Base-by-base conservation (phyloP, 2,329 filamentous ascomycete species). In the Beauveria brongniartii region DNA sequence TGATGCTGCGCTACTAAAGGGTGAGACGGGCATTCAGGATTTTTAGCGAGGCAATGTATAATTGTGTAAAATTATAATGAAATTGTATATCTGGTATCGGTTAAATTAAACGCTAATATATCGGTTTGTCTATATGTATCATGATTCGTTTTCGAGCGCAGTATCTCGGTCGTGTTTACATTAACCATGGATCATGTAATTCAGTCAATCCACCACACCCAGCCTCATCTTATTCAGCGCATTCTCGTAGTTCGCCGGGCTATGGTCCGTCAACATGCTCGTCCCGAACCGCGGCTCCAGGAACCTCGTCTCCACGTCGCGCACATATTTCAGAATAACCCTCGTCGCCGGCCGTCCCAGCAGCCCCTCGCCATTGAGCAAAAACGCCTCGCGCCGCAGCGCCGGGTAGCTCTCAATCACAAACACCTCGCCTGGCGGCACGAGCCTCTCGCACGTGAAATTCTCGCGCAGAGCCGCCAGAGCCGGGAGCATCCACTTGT, bases 401-500 rank as follows among this genome's bases (percentile, higher is more conserved):
- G 90, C 88, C 9, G 80, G 79, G 69, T 84, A 85, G 26, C 81
- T 87, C 73, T 91, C 88, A 2, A 92, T 80, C 2, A 85, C 77
- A 67, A 92, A 91, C 0, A 92, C 86, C 69, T 92, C 89, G 1
- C 89, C 89, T 0, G 89, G 89, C 1, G 89, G 89, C 52, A 91
- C 74, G 2, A 92, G 78, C 68, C 91, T 91, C 37, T 82, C 77
- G 56, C 82, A 86, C 63, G 82, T 79, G 85, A 92, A 90, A 66
- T 80, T 84, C 3, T 82, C 82, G 2, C 89, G 80, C 18, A 92
- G 73, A 0, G 81, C 82, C 67, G 86, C 85, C 6, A 92, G 77
- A 1, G 87, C 83, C 0, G 85, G 81, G 69, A 85, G 85, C 0
- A 86, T 85, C 89, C 88, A 92, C 34, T 83, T 78, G 51, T 87